A percentile compares a stretch with the other conserved stretches of the same genome.
Conservation (phyloP, 306 rosid species). For the Senna tora region DNA sequence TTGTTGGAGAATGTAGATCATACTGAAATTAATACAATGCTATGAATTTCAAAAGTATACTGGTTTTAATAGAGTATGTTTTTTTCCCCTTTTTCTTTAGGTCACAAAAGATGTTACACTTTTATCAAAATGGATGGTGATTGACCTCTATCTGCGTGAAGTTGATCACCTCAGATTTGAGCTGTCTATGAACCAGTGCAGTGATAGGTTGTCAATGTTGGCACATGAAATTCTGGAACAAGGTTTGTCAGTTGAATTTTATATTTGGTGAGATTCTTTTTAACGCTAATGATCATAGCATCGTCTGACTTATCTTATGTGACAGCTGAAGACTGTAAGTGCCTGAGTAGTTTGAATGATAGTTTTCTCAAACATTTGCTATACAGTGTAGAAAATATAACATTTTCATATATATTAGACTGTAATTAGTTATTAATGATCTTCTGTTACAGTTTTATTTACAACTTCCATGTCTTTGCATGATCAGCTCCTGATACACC, state of each 20-base stretch:
- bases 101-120: slow-evolving; percentile 90
- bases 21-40: neutral
- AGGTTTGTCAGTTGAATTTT: slow-evolving; percentile 52
- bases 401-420: slow-evolving; percentile 13
- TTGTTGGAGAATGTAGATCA: slow-evolving; percentile 3
- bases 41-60: slow-evolving; percentile 13
- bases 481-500: slow-evolving; percentile 15
- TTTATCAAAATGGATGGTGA: slow-evolving; percentile 92
- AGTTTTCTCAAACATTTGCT: neutral
- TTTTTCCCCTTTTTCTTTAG: slow-evolving; percentile 57
- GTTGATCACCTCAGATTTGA: slow-evolving; percentile 89
- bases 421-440: slow-evolving; percentile 1
- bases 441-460: slow-evolving; percentile 22
- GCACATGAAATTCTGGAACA: slow-evolving; percentile 77
- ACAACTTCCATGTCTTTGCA: slow-evolving; percentile 22
- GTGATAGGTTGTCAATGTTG: slow-evolving; percentile 61
- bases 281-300: slow-evolving; percentile 26
- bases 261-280: slow-evolving; percentile 26
- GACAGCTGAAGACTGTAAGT: slow-evolving; percentile 6
- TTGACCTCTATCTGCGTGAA: slow-evolving; percentile 86
- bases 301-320: slow-evolving; percentile 12
- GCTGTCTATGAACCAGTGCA: slow-evolving; percentile 89
- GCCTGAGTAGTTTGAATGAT: neutral
- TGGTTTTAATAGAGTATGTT: slow-evolving; percentile 11
- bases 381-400: slow-evolving; percentile 4